Conservation (phyloP, 1,284 basidiomycete genomes). For the Fomitopsis palustris region DNA sequence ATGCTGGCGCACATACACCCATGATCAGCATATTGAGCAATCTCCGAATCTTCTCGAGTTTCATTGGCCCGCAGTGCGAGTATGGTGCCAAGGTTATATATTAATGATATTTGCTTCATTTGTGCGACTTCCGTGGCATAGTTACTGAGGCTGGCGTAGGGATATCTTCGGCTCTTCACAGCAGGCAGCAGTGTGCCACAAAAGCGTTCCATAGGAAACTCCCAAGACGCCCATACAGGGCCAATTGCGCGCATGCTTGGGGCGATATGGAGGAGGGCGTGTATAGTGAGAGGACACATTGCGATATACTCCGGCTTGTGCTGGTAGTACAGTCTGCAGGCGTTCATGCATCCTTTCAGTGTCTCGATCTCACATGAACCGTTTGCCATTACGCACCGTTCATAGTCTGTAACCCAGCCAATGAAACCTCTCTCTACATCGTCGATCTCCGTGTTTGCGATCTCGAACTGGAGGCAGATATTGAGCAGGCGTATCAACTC, state of each 20-base stretch:
- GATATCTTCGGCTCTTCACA: constrained; percentile 20
- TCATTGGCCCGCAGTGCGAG: background rate
- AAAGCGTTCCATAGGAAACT: constrained; percentile 35
- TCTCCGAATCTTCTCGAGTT: background rate
- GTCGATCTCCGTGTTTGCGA: constrained; percentile 30
- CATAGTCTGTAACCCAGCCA: constrained; percentile 41
- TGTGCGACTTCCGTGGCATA: constrained; percentile 15
- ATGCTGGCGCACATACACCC: background rate
- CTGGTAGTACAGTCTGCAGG: constrained; percentile 33
- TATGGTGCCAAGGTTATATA: background rate
- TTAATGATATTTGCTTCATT: constrained; percentile 7
- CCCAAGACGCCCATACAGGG: constrained; percentile 36
- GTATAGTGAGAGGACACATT: constrained; percentile 32
- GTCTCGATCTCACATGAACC: background rate
- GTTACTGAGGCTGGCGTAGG: constrained; percentile 24
- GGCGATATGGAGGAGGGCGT: constrained; percentile 34
- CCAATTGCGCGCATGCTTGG: constrained; percentile 29
- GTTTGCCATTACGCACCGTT: constrained; percentile 27
- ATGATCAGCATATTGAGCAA: background rate
- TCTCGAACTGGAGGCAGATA: constrained; percentile 37
- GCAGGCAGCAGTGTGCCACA: constrained; percentile 28
- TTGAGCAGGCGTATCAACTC: constrained; percentile 35
- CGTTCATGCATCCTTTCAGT: too few species aligned
- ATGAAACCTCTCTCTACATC: constrained; percentile 30
- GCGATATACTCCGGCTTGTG: constrained; percentile 23